phyloP scores from a whole-genome alignment of 148 eudicot genomes.

The Fallopia convolvulus region DNA sequence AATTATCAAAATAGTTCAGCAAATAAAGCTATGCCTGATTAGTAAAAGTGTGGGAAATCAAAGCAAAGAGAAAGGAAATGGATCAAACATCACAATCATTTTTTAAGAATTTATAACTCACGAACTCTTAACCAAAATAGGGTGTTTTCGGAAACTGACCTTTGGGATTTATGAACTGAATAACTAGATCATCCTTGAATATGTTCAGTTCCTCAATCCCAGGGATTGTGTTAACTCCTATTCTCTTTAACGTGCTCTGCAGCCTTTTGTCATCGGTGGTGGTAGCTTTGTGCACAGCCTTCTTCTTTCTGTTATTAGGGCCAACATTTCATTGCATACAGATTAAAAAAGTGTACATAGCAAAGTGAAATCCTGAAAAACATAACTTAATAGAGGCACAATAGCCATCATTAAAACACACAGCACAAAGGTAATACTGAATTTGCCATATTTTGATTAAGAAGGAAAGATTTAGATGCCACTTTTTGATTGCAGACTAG shows the following conservation, averaged over 20 bases:
- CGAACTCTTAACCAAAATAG: too few relatives aligned
- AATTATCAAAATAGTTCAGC: neutral
- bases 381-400: too few relatives aligned
- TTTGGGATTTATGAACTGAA: slow-evolving; percentile 75
- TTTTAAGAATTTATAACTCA: too few relatives aligned
- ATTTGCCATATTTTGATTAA: neutral
- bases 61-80: too few relatives aligned
- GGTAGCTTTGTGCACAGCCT: slow-evolving; percentile 84
- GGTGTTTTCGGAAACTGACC: slow-evolving; percentile 22
- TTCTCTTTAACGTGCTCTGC: slow-evolving; percentile 83
- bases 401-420: neutral
- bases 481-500: too few relatives aligned
- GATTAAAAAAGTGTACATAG: too few relatives aligned
- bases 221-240: slow-evolving; percentile 80
- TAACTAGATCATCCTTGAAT: slow-evolving; percentile 80
- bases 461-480: neutral
- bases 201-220: slow-evolving; percentile 86
- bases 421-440: neutral
- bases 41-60: too few relatives aligned
- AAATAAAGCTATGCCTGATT: neutral
- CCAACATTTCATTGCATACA: too few relatives aligned
- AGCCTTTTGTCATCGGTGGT: slow-evolving; percentile 89
- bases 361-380: too few relatives aligned
- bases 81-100: too few relatives aligned
- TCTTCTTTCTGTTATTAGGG: slow-evolving; percentile 60